phyloP scores from a whole-genome alignment of 345 rosid genomes.

The Cochlearia excelsa region DNA sequence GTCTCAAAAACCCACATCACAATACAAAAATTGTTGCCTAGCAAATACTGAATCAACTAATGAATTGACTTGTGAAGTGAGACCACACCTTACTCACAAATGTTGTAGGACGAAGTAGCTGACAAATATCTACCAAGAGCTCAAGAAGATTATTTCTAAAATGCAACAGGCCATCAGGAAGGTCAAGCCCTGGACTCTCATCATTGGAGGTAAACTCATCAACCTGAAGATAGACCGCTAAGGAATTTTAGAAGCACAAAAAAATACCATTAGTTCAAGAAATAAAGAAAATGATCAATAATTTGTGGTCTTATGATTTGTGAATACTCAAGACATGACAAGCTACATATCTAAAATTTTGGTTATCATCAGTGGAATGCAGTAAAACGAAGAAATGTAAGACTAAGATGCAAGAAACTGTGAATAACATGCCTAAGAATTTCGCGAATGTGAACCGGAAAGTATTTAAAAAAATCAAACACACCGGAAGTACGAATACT shows the following conservation, averaged over 20 bases:
- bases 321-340: conserved; percentile 5
- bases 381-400: conserved; percentile 6
- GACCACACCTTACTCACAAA: conserved; percentile 70
- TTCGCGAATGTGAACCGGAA: not conserved
- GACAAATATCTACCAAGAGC: conserved; percentile 87
- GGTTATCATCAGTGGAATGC: conserved; percentile 1
- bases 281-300: conserved; percentile 7
- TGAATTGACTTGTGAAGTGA: conserved; percentile 26
- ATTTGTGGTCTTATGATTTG: not conserved
- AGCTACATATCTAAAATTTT: not conserved
- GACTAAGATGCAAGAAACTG: conserved; percentile 15
- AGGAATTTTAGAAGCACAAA: conserved; percentile 24
- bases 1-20: not conserved
- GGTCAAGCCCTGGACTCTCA: conserved; percentile 52
- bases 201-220: conserved; percentile 68
- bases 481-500: conserved; percentile 14
- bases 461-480: not conserved
- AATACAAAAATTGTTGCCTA: not conserved
- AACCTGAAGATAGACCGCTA: conserved; percentile 52
- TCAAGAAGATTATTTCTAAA: conserved; percentile 86
- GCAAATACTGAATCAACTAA: conserved; percentile 10
- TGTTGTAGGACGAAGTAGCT: conserved; percentile 59
- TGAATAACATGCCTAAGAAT: not conserved
- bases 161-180: conserved; percentile 84
- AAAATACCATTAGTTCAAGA: conserved; percentile 17